A percentile compares a stretch with the other conserved stretches of the same genome.
phyloP scores from a whole-genome alignment of 345 rosid genomes.

The Camelina neglecta region DNA sequence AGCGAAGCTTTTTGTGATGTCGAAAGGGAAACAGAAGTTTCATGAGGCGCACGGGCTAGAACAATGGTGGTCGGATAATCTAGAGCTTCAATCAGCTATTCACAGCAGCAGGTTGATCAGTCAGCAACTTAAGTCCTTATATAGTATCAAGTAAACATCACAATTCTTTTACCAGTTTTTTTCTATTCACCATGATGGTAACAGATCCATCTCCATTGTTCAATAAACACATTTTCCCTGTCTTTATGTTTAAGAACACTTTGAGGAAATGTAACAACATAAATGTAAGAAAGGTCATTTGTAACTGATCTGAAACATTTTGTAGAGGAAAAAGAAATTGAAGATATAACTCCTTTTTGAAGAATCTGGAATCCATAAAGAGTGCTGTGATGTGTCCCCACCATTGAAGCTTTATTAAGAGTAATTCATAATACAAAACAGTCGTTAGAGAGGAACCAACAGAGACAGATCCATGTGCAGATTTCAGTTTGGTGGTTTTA shows the following conservation, averaged over 20 bases:
- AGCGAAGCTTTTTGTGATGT: constrained; percentile 87
- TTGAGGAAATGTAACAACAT: constrained; percentile 13
- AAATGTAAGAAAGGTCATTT: constrained; percentile 24
- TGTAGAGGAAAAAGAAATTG: constrained; percentile 3
- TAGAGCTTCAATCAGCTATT: constrained; percentile 70
- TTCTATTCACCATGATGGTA: constrained; percentile 9
- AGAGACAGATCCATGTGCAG: constrained; percentile 27
- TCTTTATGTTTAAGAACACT: constrained; percentile 11
- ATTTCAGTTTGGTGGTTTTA: constrained; percentile 18
- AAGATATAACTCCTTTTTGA: background rate
- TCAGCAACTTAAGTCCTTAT: constrained; percentile 88
- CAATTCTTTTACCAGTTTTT: background rate
- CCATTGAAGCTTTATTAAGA: constrained; percentile 2
- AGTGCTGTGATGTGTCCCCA: background rate
- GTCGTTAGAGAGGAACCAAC: constrained; percentile 23
- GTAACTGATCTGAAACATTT: constrained; percentile 21
- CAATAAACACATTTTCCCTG: constrained; percentile 23
- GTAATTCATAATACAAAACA: background rate
- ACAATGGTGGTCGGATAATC: constrained; percentile 98
- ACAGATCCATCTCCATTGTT: background rate
- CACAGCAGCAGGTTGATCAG: constrained; percentile 76
- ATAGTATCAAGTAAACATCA: constrained; percentile 46
- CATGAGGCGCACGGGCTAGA: constrained; percentile 91
- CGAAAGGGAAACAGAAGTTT: constrained; percentile 93
- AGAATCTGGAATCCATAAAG: background rate